phyloP scores from a whole-genome alignment of 768 basidiomycete species.

The Sarcomyxa edulis region DNA sequence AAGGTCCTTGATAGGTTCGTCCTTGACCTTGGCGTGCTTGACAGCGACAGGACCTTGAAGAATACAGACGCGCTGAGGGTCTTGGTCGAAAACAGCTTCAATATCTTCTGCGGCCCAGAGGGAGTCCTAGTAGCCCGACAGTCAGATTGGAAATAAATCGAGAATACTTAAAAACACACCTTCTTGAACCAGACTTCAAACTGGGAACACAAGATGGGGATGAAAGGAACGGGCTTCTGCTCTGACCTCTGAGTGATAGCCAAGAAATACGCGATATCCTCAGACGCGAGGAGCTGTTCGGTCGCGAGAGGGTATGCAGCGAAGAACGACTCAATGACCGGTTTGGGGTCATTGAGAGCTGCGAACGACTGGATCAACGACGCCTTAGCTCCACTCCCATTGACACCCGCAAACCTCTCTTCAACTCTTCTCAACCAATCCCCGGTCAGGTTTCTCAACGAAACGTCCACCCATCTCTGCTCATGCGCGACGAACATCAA shows the following conservation, averaged over 20 bases:
- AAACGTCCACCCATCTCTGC: conserved; percentile 88
- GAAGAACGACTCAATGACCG: conserved; percentile 82
- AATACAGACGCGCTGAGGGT: conserved; percentile 96
- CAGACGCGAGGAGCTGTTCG: conserved; percentile 83
- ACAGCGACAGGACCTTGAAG: conserved; percentile 95
- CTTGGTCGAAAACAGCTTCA: conserved; percentile 98
- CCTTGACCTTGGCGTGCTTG: conserved; percentile 80
- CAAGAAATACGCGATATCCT: conserved; percentile 94
- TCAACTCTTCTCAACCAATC: conserved; percentile 97
- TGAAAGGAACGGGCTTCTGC: conserved; percentile 98
- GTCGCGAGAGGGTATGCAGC: conserved; percentile 75
- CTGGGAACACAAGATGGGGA: conserved; percentile 86
- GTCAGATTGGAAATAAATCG: conserved; percentile 8
- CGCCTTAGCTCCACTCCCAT: conserved; percentile 67
- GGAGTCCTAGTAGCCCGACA: conserved; percentile 60
- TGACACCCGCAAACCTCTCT: conserved; percentile 90
- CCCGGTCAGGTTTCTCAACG: conserved; percentile 88
- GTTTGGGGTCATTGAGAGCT: conserved; percentile 74
- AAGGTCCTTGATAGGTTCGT: conserved; percentile 91
- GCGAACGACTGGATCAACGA: conserved; percentile 84
- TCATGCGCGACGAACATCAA: conserved; percentile 94
- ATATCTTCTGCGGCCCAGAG: conserved; percentile 98
- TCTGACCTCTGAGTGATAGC: conserved; percentile 93
- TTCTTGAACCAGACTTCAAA: conserved; percentile 99
- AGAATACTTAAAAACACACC: conserved; percentile 35